Evolutionary conservation across 2,329 filamentous ascomycete species (phyloP).

Genomic region (Xylaria sp.): DNA sequence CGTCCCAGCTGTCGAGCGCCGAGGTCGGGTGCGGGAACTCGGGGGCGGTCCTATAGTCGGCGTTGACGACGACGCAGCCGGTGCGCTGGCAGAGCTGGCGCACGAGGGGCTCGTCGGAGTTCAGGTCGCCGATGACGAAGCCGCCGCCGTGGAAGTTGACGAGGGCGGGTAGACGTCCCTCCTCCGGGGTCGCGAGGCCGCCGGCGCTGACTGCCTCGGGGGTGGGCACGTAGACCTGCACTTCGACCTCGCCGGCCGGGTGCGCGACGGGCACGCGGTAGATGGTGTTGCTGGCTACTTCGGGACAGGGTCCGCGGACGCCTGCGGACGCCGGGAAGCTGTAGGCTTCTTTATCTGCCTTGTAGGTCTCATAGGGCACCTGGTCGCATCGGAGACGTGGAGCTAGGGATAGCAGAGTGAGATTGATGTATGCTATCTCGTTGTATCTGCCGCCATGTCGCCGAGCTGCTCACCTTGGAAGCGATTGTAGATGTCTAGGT

Average conservation of each 20-base stretch:
- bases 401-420: slow-evolving; percentile 36
- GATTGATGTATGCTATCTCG: slow-evolving; percentile 15
- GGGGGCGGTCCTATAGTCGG: slow-evolving; percentile 64
- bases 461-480: slow-evolving; percentile 48
- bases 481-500: slow-evolving; percentile 59
- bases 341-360: slow-evolving; percentile 42
- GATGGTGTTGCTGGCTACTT: slow-evolving; percentile 43
- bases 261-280: slow-evolving; percentile 42
- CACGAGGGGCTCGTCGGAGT: slow-evolving; percentile 62
- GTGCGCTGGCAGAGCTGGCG: slow-evolving; percentile 58
- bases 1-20: slow-evolving; percentile 61
- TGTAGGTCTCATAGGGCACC: slow-evolving; percentile 47
- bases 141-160: slow-evolving; percentile 62
- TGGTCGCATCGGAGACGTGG: slow-evolving; percentile 45
- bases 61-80: slow-evolving; percentile 60
- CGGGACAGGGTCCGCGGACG: slow-evolving; percentile 37
- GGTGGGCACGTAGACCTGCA: slow-evolving; percentile 59
- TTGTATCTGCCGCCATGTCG: background rate
- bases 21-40: slow-evolving; percentile 61
- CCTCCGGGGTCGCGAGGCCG: slow-evolving; percentile 35
- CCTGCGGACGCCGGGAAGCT: slow-evolving; percentile 41
- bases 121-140: slow-evolving; percentile 62
- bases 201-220: slow-evolving; percentile 43
- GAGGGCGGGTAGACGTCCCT: slow-evolving; percentile 58
- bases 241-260: slow-evolving; percentile 47